Evolutionary conservation across 116 monocot species (phyloP).

Genomic region (Thalassia testudinum): DNA sequence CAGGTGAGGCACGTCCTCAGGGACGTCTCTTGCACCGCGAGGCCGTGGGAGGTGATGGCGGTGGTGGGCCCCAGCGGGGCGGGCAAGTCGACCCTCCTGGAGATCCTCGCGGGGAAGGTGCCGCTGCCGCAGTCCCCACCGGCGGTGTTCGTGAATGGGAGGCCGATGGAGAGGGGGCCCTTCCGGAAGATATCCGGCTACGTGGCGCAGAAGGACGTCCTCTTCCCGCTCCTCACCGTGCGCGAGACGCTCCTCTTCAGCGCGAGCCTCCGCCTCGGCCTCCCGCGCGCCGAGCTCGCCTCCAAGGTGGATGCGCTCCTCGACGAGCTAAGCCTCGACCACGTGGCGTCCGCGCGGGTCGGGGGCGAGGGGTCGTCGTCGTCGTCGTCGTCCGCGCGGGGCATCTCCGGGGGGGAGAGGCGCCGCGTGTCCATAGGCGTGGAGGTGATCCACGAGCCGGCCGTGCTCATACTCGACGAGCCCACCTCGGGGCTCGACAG

Average conservation of each 20-base stretch:
- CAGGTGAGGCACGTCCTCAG: conserved; percentile 2
- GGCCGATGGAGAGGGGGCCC: not conserved
- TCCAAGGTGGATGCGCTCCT: conserved; percentile 35
- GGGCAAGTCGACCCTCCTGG: conserved; percentile 84
- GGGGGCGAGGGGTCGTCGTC: conserved; percentile 27
- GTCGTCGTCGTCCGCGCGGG: conserved; percentile 35
- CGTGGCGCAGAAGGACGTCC: conserved; percentile 4
- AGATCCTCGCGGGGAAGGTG: conserved; percentile 54
- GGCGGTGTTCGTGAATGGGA: not conserved
- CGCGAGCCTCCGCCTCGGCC: conserved; percentile 31
- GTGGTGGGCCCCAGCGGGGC: conserved; percentile 77
- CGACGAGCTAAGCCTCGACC: conserved; percentile 38
- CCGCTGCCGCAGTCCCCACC: not conserved
- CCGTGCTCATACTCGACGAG: conserved; percentile 74
- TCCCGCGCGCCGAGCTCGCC: not conserved
- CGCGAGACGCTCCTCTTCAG: conserved; percentile 44
- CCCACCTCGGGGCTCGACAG: conserved; percentile 93
- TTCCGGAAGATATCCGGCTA: conserved; percentile 7
- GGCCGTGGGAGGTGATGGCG: conserved; percentile 1
- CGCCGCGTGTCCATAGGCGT: conserved; percentile 79
- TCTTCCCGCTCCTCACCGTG: conserved; percentile 46
- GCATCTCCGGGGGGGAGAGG: conserved; percentile 77
- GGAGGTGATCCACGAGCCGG: conserved; percentile 58
- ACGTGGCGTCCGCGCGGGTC: conserved; percentile 27
- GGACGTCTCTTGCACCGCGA: conserved; percentile 1